Evolutionary conservation across 1,139 yeast species (phyloP), one percentile per base, ranked within the genome.

Genomic region (Candida gigantensis): DNA sequence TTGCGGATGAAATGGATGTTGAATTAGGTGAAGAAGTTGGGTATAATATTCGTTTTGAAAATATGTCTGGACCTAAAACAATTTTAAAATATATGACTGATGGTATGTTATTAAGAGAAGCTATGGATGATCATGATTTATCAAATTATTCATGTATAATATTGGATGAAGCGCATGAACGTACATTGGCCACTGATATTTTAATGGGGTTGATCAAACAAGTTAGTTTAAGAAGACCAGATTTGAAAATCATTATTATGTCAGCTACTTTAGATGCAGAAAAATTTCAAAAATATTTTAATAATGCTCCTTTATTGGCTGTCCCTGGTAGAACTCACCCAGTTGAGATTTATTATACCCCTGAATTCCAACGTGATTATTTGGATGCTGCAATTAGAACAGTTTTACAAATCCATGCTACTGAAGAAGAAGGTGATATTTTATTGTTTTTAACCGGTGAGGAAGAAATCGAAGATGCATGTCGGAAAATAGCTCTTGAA

Each of bases 251-350:
- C 52, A 89, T 92, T 47, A 81, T 92, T 60, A 92, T 90, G 97
- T 89, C 97, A 47, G 98, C 98, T 44, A 92, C 98, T 5, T 76
- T 92, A 58, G 97, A 92, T 67, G 97, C 98, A 2, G 95, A 89
- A 60, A 92, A 92, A 68, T 92, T 92, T 59, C 97, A 92, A 64
- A 67, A 61, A 18, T 92, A 92, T 62, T 92, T 92, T 67, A 78
- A 83, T 59, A 80, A 84, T 53, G 97, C 97, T 14, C 98, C 98
- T 14, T 68, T 92, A 44, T 73, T 92, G 49, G 96, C 97, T 0
- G 97, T 92, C 24, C 97, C 98, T 2, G 98, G 98, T 57, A 81
- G 98, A 74, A 92, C 98, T 2, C 94, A 82, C 57, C 97, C 98
- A 0, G 98, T 92, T 35, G 98, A 92, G 58, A 84, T 92, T 40